Evolutionary conservation across 2,329 filamentous ascomycete genomes (phyloP), one percentile per base, ranked within the genome.

Genomic region (Aspergillus novoparasiticus): DNA sequence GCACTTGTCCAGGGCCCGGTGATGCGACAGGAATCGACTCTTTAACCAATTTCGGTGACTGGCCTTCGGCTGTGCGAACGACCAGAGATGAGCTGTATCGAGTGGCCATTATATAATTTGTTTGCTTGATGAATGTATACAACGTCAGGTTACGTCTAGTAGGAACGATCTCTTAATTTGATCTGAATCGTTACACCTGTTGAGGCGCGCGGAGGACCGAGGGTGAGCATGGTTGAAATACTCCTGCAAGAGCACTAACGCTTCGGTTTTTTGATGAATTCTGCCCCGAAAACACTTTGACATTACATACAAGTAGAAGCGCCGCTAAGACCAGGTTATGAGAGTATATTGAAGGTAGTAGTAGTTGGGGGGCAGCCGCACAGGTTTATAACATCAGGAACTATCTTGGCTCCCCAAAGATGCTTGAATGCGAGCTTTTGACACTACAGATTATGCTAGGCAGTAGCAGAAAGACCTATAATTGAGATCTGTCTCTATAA

Each of bases 1-100:
- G 64, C 19, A 70, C 67, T 53, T 73, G 69, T 16, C 64, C 51
- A 9, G 50, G 21, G 3, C 34, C 57, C 16, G 67, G 64, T 10
- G 54, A 50, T 1, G 68, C 65, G 2, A 60, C 26, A n/a, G 59
- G 57, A 19, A 66, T 55, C 45, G 59, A 4, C 48, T 71, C 66
- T 53, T 66, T 59, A 4, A 60, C 56, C 11, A 66, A 36, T 28
- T 57, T 57, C 4, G 61, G 61, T 3, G 60, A 28, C 12, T 64
- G 14, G 11, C 62, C 57, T 50, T 60, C 53, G 23, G 34, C 12
- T 28, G 66, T 58, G 26, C 59, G 61, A 2, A 69, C 60, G n/a
- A 70, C 43, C 11, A 28, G 45, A 11, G 45, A 48, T 26, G 6
- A 48, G 23, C 6, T 48, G 45, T n/a, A n/a, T 14, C 26, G n/a